A percentile compares a stretch with the other conserved stretches of the same genome.
phyloP scores from a whole-genome alignment of 768 basidiomycete genomes.

The Mycena rosella region DNA sequence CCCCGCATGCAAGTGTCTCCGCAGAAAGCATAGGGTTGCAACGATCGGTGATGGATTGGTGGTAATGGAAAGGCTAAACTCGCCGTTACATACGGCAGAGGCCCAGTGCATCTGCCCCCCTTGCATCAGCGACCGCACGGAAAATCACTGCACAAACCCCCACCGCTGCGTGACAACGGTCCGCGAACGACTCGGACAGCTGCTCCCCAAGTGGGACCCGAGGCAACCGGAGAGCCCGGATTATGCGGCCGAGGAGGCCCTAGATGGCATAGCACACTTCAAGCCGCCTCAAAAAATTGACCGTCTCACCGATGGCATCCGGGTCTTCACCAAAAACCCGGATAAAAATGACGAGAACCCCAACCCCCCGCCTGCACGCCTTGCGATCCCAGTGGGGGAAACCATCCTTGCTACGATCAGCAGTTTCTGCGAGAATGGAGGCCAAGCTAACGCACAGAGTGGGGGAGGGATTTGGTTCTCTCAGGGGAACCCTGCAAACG shows the following conservation, averaged over 20 bases:
- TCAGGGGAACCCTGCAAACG: not conserved
- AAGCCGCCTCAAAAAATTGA: not conserved
- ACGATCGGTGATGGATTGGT: not conserved
- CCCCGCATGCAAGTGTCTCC: slow-evolving; percentile 3
- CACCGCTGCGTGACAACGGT: not conserved
- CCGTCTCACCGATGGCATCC: not conserved
- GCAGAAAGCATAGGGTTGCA: not conserved
- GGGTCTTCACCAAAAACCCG: too few relatives aligned
- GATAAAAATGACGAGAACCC: too few relatives aligned
- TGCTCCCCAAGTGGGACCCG: slow-evolving; percentile 18
- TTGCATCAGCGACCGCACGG: not conserved
- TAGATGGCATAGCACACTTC: not conserved
- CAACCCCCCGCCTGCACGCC: not conserved
- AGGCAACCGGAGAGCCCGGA: not conserved
- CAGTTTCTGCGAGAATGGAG: not conserved
- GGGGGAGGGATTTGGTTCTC: not conserved
- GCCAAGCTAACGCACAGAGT: not conserved
- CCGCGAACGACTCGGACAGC: not conserved
- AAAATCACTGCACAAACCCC: slow-evolving; percentile 8
- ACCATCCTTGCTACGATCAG: not conserved
- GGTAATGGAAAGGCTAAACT: not conserved
- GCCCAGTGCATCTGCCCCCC: not conserved
- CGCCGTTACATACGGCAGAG: not conserved
- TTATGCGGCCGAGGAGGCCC: not conserved
- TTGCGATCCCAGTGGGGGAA: not conserved